A percentile compares a stretch with the other conserved stretches of the same genome.
Conservation (phyloP, 2,329 filamentous ascomycete genomes). For the Lasiodiplodia citricola region DNA sequence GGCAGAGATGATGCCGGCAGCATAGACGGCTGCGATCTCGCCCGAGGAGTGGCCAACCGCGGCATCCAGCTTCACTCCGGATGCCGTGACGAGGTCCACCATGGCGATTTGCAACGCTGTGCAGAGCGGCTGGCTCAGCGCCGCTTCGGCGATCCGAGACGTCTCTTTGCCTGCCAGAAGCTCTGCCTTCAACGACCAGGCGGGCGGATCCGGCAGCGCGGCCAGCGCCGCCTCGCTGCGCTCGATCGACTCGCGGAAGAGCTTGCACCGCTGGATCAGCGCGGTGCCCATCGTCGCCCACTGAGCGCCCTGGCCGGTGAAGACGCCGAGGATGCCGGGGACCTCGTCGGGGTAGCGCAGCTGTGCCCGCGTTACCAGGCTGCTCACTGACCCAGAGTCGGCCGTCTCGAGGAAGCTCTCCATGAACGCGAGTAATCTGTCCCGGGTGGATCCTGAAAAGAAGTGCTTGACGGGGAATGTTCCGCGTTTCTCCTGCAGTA, state of each 20-base stretch:
- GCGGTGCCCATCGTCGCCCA: constrained; percentile 49
- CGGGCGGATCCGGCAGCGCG: constrained; percentile 25
- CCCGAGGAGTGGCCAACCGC: constrained; percentile 51
- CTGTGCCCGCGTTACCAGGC: neutral
- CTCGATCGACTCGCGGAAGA: constrained; percentile 33
- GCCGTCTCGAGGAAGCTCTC: too few species aligned
- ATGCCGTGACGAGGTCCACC: constrained; percentile 35
- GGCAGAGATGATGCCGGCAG: constrained; percentile 34
- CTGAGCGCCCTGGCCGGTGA: constrained; percentile 53
- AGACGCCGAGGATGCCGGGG: constrained; percentile 41
- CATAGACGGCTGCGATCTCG: constrained; percentile 48
- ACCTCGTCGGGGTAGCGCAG: too few species aligned
- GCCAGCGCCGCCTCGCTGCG: constrained; percentile 31
- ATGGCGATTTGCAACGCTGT: constrained; percentile 46
- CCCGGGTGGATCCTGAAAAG: too few species aligned
- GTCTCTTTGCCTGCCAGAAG: constrained; percentile 10
- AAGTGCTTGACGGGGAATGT: too few species aligned
- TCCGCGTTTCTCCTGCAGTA: too few species aligned
- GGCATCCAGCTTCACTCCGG: constrained; percentile 37
- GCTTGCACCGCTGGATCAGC: constrained; percentile 35
- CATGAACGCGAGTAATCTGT: too few species aligned
- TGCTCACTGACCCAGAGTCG: neutral
- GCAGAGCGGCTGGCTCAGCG: constrained; percentile 40
- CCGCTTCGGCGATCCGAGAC: constrained; percentile 30
- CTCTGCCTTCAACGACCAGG: constrained; percentile 30